Conservation (phyloP, 768 basidiomycete species). For the Rhodotorula kratochvilovae region DNA sequence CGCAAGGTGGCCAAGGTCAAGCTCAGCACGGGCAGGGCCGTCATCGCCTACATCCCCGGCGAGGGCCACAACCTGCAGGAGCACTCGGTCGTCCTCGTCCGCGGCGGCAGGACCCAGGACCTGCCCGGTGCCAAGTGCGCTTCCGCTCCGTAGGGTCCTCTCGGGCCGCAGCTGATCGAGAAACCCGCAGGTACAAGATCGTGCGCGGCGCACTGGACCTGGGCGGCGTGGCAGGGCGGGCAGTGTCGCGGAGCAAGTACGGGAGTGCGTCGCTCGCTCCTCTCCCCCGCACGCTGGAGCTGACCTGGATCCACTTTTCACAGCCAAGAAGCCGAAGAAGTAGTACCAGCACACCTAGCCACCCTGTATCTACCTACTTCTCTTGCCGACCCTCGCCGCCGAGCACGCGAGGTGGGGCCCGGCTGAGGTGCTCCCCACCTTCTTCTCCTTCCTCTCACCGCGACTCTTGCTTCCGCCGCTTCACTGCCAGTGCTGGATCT, state of each 20-base stretch:
- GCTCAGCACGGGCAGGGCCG: conserved; percentile 76
- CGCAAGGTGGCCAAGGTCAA: conserved; percentile 95
- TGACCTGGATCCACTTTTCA: background rate
- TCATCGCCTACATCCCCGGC: conserved; percentile 91
- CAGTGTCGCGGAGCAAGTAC: conserved; percentile 80
- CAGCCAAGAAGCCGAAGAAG: conserved; percentile 78
- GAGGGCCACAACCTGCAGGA: conserved; percentile 98
- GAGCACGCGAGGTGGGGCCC: background rate
- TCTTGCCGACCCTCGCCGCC: background rate
- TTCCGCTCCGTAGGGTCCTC: no score
- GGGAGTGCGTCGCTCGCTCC: conserved; percentile 52
- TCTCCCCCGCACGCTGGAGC: background rate
- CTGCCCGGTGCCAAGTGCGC: conserved; percentile 88
- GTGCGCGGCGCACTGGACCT: conserved; percentile 90
- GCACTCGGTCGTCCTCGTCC: conserved; percentile 88
- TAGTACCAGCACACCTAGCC: background rate
- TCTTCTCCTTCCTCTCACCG: background rate
- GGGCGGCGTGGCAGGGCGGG: conserved; percentile 78
- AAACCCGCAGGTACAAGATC: conserved; percentile 71
- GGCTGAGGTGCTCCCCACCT: background rate
- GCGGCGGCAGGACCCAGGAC: conserved; percentile 95
- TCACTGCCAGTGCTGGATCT: background rate
- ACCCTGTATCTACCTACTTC: background rate
- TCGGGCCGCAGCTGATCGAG: background rate
- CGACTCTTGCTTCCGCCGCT: background rate